Evolutionary conservation across 805 yeast genomes (phyloP).

Genomic region (Limtongia smithiae): DNA sequence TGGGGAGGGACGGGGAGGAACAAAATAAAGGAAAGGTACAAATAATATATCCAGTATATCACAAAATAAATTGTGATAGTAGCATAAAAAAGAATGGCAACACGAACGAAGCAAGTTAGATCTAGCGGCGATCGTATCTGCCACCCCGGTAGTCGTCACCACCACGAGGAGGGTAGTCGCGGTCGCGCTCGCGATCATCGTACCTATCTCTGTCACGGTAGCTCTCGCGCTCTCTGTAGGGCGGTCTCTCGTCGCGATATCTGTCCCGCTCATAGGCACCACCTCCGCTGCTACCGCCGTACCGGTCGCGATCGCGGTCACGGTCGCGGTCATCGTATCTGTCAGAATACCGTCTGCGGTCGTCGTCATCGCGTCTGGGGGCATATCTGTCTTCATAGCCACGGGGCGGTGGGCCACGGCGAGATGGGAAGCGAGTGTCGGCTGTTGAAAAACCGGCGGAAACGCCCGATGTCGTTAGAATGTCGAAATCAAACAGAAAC

Average conservation of each 20-base stretch:
- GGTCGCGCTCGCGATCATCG: conserved; percentile 6
- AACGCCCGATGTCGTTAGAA: not conserved
- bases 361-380: conserved; percentile 20
- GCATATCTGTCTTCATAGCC: conserved; percentile 20
- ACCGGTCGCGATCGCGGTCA: conserved; percentile 18
- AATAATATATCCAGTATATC: too few relatives aligned
- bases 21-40: too few relatives aligned
- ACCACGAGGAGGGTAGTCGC: not conserved
- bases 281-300: conserved; percentile 1
- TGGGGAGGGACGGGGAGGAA: too few relatives aligned
- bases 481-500: not conserved
- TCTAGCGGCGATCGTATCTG: conserved; percentile 2
- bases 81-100: too few relatives aligned
- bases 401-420: conserved; percentile 11
- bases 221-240: conserved; percentile 6
- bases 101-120: too few relatives aligned
- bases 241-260: conserved; percentile 9
- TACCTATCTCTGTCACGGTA: conserved; percentile 7
- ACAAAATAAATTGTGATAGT: too few relatives aligned
- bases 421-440: conserved; percentile 1
- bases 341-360: not conserved
- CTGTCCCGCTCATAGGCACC: conserved; percentile 12
- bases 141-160: not conserved
- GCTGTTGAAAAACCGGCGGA: not conserved
- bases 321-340: conserved; percentile 19